Evolutionary conservation across 2,329 filamentous ascomycete genomes (phyloP).

Genomic region (Fusarium phyllophilum): DNA sequence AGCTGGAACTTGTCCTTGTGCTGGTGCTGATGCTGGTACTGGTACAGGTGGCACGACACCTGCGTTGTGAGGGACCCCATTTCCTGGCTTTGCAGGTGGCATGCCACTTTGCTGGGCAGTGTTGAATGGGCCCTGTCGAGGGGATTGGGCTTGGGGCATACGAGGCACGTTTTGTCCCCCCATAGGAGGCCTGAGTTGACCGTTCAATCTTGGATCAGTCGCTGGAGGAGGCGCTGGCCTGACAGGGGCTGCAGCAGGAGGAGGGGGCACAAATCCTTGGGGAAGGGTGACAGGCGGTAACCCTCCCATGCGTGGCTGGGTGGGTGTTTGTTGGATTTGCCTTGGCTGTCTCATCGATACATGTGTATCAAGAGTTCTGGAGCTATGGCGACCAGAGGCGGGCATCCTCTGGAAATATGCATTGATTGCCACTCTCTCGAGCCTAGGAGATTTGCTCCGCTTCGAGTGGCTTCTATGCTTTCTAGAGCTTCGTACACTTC

Average conservation of each 20-base stretch:
- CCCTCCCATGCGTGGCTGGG: neutral
- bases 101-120: neutral
- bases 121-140: neutral
- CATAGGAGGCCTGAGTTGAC: neutral
- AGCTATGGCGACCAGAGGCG: conserved; percentile 44
- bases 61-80: neutral
- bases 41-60: neutral
- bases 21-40: neutral
- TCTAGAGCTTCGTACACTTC: conserved; percentile 34
- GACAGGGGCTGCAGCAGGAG: neutral
- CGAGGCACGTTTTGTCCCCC: neutral
- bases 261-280: neutral
- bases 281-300: conserved; percentile 6
- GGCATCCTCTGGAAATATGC: conserved; percentile 59
- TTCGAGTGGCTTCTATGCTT: conserved; percentile 23
- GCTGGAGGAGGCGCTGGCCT: neutral
- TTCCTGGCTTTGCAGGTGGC: neutral
- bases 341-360: conserved; percentile 16
- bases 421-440: conserved; percentile 55
- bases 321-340: conserved; percentile 2
- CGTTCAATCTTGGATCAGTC: conserved; percentile 1
- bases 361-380: conserved; percentile 42
- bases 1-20: neutral
- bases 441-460: conserved; percentile 42
- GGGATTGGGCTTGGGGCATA: neutral